Base-by-base conservation (phyloP, 2,329 filamentous ascomycete genomes). In the Fragosphaeria purpurea region DNA sequence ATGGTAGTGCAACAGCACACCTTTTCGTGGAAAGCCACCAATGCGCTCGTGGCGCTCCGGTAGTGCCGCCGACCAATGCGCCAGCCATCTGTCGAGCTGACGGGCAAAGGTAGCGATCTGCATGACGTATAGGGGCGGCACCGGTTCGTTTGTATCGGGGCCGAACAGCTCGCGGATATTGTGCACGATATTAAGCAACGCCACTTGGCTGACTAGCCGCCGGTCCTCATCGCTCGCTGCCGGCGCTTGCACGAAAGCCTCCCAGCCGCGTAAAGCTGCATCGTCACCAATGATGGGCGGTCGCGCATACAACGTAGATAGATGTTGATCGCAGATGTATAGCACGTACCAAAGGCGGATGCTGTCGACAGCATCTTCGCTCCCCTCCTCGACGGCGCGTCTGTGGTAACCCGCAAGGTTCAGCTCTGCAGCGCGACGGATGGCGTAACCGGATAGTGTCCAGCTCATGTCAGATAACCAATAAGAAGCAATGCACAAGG, bases 381-480 rank as follows among this genome's bases (percentile, higher is more conserved):
- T 35, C 30, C 64, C 61, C 12, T 66, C 67, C 2, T 60, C 54
- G 1, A 72, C 60, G 4, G 68, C 66, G 7, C 65, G 65, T 4
- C 65, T 65, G 47, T 70, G 71, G 50, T 68, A 70, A 50, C 64
- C 68, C 42, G 68, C 66, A 0, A 75, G 57, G 51, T 72, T 72
- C 46, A 70, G 64, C 53, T 76, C 73, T 4, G 70, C 71, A 0
- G 74, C 74, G 12, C 73, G 64, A 7, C 74, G 67, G 33, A 75
- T 73, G 1, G 73, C 74, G 50, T 73, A 68, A 0, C 79, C 79
- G 0, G 76, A 79, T 0, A 83, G 66, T 56, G 77, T 82, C 76
- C 79, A 82, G 4, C 76, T 80, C 22, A 81, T 66, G 53, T 83
- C 79, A 4, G 76, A 77, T 0, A 82, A 67, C 80, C 79, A 83